phyloP scores from a whole-genome alignment of 768 basidiomycete species.

The Suillus subalutaceus region DNA sequence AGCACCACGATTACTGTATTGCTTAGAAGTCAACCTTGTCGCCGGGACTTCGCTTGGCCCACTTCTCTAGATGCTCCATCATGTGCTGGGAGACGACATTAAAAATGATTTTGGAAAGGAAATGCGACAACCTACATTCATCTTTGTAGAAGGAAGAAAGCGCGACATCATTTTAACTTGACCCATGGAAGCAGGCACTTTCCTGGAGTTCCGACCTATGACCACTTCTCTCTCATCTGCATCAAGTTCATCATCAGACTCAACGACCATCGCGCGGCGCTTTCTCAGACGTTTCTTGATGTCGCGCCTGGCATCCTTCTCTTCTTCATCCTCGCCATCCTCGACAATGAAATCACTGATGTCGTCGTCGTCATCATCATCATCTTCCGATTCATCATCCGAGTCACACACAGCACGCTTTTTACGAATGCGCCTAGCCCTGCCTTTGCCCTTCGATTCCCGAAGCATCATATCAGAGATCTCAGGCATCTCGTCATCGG shows the following conservation, averaged over 20 bases:
- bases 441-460: constrained; percentile 23
- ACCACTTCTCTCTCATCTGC: constrained; percentile 46
- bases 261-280: constrained; percentile 41
- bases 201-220: constrained; percentile 37
- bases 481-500: constrained; percentile 37
- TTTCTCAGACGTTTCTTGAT: constrained; percentile 45
- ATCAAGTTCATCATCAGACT: constrained; percentile 47
- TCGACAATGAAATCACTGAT: constrained; percentile 57
- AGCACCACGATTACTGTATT: neutral
- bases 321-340: constrained; percentile 57
- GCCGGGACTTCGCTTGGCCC: constrained; percentile 50
- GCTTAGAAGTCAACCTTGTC: constrained; percentile 50
- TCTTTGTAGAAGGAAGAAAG: constrained; percentile 74
- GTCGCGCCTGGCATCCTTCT: constrained; percentile 43
- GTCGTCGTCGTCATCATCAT: constrained; percentile 45
- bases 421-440: constrained; percentile 26
- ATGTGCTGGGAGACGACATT: constrained; percentile 41
- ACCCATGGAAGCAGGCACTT: constrained; percentile 32
- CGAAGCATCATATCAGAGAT: constrained; percentile 19
- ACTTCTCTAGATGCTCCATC: constrained; percentile 57
- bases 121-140: constrained; percentile 51
- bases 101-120: neutral
- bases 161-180: constrained; percentile 50
- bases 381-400: constrained; percentile 29
- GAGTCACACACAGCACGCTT: constrained; percentile 28